phyloP scores from a whole-genome alignment of 2,329 filamentous ascomycete species.

The Cladobotryum protrusum region DNA sequence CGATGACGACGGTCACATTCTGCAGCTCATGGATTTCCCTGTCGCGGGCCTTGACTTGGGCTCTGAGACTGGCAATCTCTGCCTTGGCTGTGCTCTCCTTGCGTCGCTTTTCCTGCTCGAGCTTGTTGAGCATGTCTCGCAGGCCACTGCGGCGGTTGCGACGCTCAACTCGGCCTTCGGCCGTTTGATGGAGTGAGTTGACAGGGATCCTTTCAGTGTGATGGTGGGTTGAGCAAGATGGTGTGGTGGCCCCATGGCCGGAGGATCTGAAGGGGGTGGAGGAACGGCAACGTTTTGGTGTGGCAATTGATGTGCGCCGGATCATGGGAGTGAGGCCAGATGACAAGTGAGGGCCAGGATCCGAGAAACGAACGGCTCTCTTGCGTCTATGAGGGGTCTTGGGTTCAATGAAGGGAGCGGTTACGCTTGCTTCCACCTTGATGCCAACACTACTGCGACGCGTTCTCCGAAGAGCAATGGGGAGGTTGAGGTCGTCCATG shows the following conservation, averaged over 20 bases:
- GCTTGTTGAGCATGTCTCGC: slow-evolving; percentile 52
- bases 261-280: slow-evolving; percentile 33
- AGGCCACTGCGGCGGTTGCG: slow-evolving; percentile 50
- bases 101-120: slow-evolving; percentile 41
- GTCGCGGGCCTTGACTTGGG: slow-evolving; percentile 44
- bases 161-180: slow-evolving; percentile 52
- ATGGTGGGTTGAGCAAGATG: slow-evolving; percentile 1
- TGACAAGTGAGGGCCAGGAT: slow-evolving; percentile 42
- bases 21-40: slow-evolving; percentile 47
- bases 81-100: slow-evolving; percentile 32
- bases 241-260: slow-evolving; percentile 13
- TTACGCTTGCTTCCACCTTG: slow-evolving; percentile 18
- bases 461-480: slow-evolving; percentile 50
- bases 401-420: slow-evolving; percentile 12
- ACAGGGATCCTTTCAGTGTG: slow-evolving; percentile 27
- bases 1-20: slow-evolving; percentile 43
- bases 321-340: slow-evolving; percentile 56
- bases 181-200: slow-evolving; percentile 44
- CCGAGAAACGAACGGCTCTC: slow-evolving; percentile 54
- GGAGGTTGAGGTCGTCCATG: slow-evolving; percentile 39
- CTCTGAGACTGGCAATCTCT: slow-evolving; percentile 44
- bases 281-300: slow-evolving; percentile 36
- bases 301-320: slow-evolving; percentile 41
- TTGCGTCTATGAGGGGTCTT: slow-evolving; percentile 30
- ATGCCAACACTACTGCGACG: slow-evolving; percentile 38